Percentiles rank a stretch among this genome's conserved stretches.
These are phyloP conservation scores for Neopestalotiopsis sp. DNA, from an alignment of 2,329 filamentous ascomycete genomes.

Conservation along the genomic window DNA sequence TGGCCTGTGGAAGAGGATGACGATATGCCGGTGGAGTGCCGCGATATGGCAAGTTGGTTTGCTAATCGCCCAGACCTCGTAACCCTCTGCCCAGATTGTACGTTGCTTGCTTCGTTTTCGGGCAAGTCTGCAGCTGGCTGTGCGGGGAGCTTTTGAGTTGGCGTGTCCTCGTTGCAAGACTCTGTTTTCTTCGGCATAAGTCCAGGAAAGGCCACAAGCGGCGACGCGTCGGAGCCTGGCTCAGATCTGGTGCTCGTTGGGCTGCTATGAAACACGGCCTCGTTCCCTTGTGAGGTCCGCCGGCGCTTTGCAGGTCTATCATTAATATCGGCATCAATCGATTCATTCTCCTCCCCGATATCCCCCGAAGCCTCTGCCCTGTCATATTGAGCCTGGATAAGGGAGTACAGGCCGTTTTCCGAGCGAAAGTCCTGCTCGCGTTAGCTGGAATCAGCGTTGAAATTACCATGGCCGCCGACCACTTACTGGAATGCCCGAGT, in stretches of 20 bases:
- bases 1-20: conserved; percentile 27
- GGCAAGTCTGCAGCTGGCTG: background rate
- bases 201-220: conserved; percentile 10
- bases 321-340: conserved; percentile 31
- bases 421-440: conserved; percentile 69
- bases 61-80: conserved; percentile 30
- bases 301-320: conserved; percentile 28
- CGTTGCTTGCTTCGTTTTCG: background rate
- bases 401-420: conserved; percentile 73
- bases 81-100: conserved; percentile 20
- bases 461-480: conserved; percentile 12
- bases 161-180: background rate
- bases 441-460: conserved; percentile 18
- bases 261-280: background rate
- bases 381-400: conserved; percentile 72
- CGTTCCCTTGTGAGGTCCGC: conserved; percentile 11
- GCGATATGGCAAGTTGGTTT: conserved; percentile 28
- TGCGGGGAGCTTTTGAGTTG: background rate
- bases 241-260: conserved; percentile 2
- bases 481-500: conserved; percentile 74
- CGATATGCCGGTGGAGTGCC: conserved; percentile 29
- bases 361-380: conserved; percentile 45
- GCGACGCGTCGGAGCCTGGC: conserved; percentile 23
- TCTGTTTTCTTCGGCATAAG: background rate
- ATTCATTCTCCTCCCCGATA: conserved; percentile 32